Evolutionary conservation across 306 rosid genomes (phyloP), one percentile per base, ranked within the genome.

Genomic region (Castanea mollissima): DNA sequence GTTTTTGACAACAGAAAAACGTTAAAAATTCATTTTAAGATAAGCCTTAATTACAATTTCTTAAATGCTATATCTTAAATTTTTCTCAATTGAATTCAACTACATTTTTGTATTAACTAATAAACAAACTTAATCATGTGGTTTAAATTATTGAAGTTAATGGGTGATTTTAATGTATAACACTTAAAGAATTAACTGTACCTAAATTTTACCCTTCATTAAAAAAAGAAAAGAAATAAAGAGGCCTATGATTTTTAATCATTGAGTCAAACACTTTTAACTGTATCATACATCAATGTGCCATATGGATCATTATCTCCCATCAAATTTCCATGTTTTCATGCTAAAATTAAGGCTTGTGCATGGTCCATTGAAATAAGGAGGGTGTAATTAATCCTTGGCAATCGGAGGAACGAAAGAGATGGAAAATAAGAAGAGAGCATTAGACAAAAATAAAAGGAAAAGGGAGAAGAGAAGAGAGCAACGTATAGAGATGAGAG

Each of bases 281-380:
- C 57, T 74, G 27, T 18, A 70, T 5, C 16, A 6, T 23, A 14
- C 23, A 29, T 35, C 14, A 8, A 72, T 29, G 13, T 29, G 58
- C 71, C 72, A 62, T 69, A 76, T 74, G 83, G 78, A 64, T 78
- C 25, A 63, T 55, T 63, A 32, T 2, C 83, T 74, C 18, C 81
- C 87, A 79, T 83, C 23, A 73, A 21, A 21, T 18, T 75, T 75
- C 89, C 90, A 81, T 41, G 32, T 87, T 88, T 85, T 83, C 5
- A 52, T 76, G 87, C 94, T 71, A 75, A 57, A 77, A 87, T 69
- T 59, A 54, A 69, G 93, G 89, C 21, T 1, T 78, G 82, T 77
- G 81, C 74, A 67, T 52, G 79, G 85, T 82, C 71, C 82, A 80
- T 83, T 76, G 84, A 80, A 84, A 25, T 29, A 69, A 70, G 55